phyloP scores from a whole-genome alignment of 2,329 filamentous ascomycete species.

The Rhinocladiella similis region DNA sequence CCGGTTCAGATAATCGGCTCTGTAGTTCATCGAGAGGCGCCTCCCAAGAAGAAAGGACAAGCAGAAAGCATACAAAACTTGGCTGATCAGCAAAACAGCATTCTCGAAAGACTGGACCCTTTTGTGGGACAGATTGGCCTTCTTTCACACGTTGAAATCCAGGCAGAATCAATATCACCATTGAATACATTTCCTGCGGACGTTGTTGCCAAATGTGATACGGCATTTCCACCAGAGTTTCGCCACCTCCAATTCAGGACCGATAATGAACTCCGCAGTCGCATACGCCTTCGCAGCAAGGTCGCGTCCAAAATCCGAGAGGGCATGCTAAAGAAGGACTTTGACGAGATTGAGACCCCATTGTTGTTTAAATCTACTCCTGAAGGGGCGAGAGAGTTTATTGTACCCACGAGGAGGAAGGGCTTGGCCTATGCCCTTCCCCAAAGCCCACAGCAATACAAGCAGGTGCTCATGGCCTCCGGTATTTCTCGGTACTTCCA shows the following conservation, averaged over 20 bases:
- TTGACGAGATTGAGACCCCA: conserved; percentile 85
- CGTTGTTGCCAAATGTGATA: conserved; percentile 73
- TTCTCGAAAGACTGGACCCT: conserved; percentile 17
- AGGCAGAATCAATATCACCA: conserved; percentile 61
- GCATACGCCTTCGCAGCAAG: conserved; percentile 69
- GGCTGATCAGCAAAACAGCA: conserved; percentile 10
- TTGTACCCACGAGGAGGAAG: conserved; percentile 78
- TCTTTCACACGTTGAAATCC: conserved; percentile 55
- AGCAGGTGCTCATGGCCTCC: conserved; percentile 94
- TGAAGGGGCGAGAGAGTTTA: conserved; percentile 90
- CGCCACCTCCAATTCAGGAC: conserved; percentile 86
- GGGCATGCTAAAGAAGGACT: conserved; percentile 59
- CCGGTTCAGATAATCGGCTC: conserved; percentile 17
- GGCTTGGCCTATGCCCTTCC: conserved; percentile 86
- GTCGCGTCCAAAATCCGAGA: conserved; percentile 56
- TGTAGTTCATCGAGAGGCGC: conserved; percentile 10
- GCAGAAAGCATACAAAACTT: conserved; percentile 30
- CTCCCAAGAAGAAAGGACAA: conserved; percentile 2
- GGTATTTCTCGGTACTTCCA: conserved; percentile 84
- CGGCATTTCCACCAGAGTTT: conserved; percentile 70
- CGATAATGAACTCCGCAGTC: conserved; percentile 63
- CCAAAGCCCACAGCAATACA: conserved; percentile 97
- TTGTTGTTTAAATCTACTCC: conserved; percentile 96
- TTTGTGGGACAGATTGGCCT: conserved; percentile 27
- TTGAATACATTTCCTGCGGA: conserved; percentile 74